These are phyloP conservation scores for Neurospora sp. DNA, from an alignment of 495 filamentous ascomycete genomes.

Conservation along the genomic window DNA sequence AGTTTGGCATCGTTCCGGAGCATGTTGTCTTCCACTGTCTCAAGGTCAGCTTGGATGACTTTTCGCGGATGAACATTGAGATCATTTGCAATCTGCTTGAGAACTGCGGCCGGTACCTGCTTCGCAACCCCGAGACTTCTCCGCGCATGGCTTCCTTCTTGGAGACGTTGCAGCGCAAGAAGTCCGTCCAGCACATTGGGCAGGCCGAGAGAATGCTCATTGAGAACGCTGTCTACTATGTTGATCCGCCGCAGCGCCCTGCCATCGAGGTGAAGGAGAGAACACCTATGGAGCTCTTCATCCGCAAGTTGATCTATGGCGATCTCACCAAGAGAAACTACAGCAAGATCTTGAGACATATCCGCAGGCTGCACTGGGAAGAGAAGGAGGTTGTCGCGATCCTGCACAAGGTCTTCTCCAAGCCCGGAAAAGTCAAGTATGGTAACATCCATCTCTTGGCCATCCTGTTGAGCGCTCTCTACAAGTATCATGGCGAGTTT, in stretches of 20 bases:
- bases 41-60: constrained; percentile 94
- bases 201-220: constrained; percentile 97
- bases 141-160: constrained; percentile 89
- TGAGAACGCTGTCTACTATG: constrained; percentile 97
- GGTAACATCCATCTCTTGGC: constrained; percentile 93
- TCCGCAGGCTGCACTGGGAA: constrained; percentile 96
- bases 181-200: constrained; percentile 85
- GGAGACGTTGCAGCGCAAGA: constrained; percentile 92
- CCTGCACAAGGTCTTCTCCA: constrained; percentile 85
- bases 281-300: constrained; percentile 83
- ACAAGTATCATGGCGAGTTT: constrained; percentile 87
- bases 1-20: constrained; percentile 95
- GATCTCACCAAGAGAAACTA: constrained; percentile 93
- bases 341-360: constrained; percentile 81
- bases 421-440: constrained; percentile 94
- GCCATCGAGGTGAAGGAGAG: constrained; percentile 95
- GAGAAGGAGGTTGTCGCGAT: constrained; percentile 77
- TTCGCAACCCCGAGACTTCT: constrained; percentile 87
- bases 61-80: constrained; percentile 96
- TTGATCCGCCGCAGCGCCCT: constrained; percentile 85
- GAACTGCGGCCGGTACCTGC: constrained; percentile 89
- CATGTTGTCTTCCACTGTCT: constrained; percentile 98
- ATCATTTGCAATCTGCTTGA: constrained; percentile 96
- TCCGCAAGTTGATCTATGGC: constrained; percentile 80
- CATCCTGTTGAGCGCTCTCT: constrained; percentile 77